Evolutionary conservation across 305 asterid species (phyloP), one percentile per base, ranked within the genome.

Genomic region (Fraxinus dipetala): DNA sequence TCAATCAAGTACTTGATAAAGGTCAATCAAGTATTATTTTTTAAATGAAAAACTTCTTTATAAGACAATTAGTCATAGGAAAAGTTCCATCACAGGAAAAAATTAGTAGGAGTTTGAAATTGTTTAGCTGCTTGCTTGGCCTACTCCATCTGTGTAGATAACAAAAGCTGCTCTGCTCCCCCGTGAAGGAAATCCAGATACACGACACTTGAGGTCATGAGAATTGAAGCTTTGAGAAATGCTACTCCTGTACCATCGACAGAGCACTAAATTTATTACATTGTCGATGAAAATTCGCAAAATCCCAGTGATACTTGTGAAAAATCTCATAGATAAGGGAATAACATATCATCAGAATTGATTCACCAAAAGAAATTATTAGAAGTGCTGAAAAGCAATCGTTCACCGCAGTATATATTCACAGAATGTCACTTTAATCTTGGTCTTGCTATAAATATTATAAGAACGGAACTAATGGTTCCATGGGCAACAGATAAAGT

Each of bases 121-220:
- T 9, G 51, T 43, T 76, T 73, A 54, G 72, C 22, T 76, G 78
- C 95, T 90, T 91, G 89, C 99, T 93, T 93, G 95, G 85, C 88
- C 94, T 80, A 28, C 83, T 80, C 86, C 67, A 75, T 94, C 93
- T 82, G 84, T 92, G 80, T 91, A 95, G 93, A 94, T 93, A 88
- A 90, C 79, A 40, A 95, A 87, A 85, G 93, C 90, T 83, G 86
- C 88, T 88, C 87, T 91, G 86, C 92, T 86, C 81, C 97, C 97
- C 85, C 95, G 86, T 63, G 95, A 83, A 32, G 97, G 96, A 84
- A 86, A 85, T 28, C 92, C 98, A 80, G 98, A 87, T 31, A 89
- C 75, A 84, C 98, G 94, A 89, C 59, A 93, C 91, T 87, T 93
- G 97, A 84, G 99, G 97, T 95, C 98, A 91, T 5, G 98, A 85